Percentiles rank a stretch among this genome's conserved stretches.
Evolutionary conservation across 768 basidiomycete genomes (phyloP).

Genomic region (Trametes gibbosa): DNA sequence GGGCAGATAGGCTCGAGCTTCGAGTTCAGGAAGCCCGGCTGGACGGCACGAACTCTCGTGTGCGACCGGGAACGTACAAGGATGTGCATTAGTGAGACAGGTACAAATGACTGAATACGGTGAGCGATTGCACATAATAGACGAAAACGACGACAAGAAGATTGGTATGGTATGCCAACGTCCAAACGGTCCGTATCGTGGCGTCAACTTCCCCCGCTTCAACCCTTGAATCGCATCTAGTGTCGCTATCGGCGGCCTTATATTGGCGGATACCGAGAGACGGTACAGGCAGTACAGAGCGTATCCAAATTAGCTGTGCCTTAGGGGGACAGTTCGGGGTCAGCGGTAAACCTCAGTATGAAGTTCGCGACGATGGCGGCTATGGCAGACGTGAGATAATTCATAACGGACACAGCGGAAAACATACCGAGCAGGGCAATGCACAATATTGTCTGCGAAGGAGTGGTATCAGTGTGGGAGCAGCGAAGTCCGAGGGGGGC

Average conservation of each 20-base stretch:
- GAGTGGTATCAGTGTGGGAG: constrained; percentile 11
- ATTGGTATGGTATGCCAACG: constrained; percentile 9
- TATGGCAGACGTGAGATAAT: constrained; percentile 32
- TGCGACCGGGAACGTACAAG: not conserved
- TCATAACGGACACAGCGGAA: not conserved
- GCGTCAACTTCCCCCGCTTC: not conserved
- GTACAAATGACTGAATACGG: constrained; percentile 6
- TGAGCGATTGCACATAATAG: constrained; percentile 1
- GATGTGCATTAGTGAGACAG: constrained; percentile 2
- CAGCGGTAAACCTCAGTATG: constrained; percentile 67
- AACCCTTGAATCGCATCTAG: not conserved
- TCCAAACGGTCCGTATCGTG: constrained; percentile 6
- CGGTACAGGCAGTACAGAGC: too few relatives aligned
- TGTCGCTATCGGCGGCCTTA: not conserved
- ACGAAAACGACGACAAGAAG: not conserved
- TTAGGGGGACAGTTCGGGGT: constrained; percentile 10
- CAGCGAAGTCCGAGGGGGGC: constrained; percentile 4
- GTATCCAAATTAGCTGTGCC: not conserved
- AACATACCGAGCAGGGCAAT: constrained; percentile 70
- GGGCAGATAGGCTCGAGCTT: not conserved
- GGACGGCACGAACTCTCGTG: not conserved
- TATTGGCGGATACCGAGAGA: not conserved
- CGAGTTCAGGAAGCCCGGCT: not conserved
- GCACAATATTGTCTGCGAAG: constrained; percentile 73
- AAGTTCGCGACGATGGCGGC: constrained; percentile 87